Conservation (phyloP, 73 alveolate species). For the Diophrys sp. region DNA sequence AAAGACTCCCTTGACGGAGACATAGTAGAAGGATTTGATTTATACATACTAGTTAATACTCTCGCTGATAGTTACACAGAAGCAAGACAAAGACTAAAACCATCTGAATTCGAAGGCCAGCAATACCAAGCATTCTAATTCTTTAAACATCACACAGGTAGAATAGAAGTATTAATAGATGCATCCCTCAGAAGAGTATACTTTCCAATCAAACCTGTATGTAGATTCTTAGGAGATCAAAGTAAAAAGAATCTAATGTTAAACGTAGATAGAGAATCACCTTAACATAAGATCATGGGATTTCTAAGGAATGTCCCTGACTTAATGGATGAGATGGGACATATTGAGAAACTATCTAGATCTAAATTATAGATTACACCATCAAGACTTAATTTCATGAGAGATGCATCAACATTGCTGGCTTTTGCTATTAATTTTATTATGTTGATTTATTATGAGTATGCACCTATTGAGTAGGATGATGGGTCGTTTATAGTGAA, state of each 20-base stretch:
- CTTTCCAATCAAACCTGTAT: slow-evolving; percentile 76
- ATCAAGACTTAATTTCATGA: slow-evolving; percentile 38
- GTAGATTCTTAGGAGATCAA: slow-evolving; percentile 63
- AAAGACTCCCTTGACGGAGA: slow-evolving; percentile 37
- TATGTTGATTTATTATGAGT: slow-evolving; percentile 2
- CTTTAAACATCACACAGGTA: slow-evolving; percentile 58
- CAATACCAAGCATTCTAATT: slow-evolving; percentile 34
- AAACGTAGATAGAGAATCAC: slow-evolving; percentile 84
- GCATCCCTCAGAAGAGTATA: slow-evolving; percentile 67
- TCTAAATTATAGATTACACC: slow-evolving; percentile 40
- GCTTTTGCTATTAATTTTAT: slow-evolving; percentile 12
- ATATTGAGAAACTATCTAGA: slow-evolving; percentile 68
- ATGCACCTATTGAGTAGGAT: not conserved
- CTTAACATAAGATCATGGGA: slow-evolving; percentile 72
- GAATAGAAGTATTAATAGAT: slow-evolving; percentile 63
- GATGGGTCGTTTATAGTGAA: not conserved
- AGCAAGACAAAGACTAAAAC: slow-evolving; percentile 6
- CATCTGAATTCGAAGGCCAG: not conserved
- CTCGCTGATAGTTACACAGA: not conserved
- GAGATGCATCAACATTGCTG: slow-evolving; percentile 22
- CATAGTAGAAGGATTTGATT: slow-evolving; percentile 48
- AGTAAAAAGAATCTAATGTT: slow-evolving; percentile 69
- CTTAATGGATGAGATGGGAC: slow-evolving; percentile 91
- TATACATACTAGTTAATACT: slow-evolving; percentile 31
- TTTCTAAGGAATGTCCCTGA: slow-evolving; percentile 80